Evolutionary conservation across 2,329 filamentous ascomycete genomes (phyloP).

Genomic region (Hansfordia pulvinata): DNA sequence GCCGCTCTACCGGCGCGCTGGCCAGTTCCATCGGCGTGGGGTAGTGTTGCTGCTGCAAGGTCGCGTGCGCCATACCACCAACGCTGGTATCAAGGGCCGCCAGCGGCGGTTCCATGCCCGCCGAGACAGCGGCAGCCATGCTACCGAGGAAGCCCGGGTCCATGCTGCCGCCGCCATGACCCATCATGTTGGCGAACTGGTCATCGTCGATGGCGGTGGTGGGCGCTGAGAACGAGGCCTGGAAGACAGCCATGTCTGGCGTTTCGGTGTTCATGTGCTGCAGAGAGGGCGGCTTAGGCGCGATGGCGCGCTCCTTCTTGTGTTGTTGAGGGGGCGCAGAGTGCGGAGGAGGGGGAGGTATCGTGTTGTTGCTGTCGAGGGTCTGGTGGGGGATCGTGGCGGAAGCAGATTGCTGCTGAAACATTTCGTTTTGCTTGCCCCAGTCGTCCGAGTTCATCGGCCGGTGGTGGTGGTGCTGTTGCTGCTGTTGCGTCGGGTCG

Average conservation of each 20-base stretch:
- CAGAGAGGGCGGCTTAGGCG: constrained; percentile 34
- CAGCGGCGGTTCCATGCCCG: constrained; percentile 28
- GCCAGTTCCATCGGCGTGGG: too few relatives aligned
- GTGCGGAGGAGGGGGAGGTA: too few relatives aligned
- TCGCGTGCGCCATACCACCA: constrained; percentile 13
- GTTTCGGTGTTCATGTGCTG: constrained; percentile 23
- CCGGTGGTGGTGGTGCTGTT: constrained; percentile 29
- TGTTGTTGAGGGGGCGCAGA: too few relatives aligned
- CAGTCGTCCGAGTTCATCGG: constrained; percentile 41
- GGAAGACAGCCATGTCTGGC: constrained; percentile 22
- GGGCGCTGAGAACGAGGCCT: constrained; percentile 25
- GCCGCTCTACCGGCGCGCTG: too few relatives aligned
- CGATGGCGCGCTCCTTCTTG: constrained; percentile 31
- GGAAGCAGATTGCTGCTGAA: constrained; percentile 36
- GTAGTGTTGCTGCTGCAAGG: constrained; percentile 13
- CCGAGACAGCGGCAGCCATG: too few relatives aligned
- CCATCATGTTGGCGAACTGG: constrained; percentile 34
- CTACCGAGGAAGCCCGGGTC: too few relatives aligned
- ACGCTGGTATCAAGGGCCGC: constrained; percentile 20
- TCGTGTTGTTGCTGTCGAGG: constrained; percentile 18
- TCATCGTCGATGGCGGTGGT: too few relatives aligned
- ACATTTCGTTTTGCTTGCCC: constrained; percentile 39
- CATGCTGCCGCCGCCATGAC: too few relatives aligned
- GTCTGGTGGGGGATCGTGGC: constrained; percentile 19
- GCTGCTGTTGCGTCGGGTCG: constrained; percentile 18